Percentiles rank a stretch among this genome's conserved stretches.
These are phyloP conservation scores for Eutrema japonicum DNA, from an alignment of 345 rosid species.

Conservation along the genomic window DNA sequence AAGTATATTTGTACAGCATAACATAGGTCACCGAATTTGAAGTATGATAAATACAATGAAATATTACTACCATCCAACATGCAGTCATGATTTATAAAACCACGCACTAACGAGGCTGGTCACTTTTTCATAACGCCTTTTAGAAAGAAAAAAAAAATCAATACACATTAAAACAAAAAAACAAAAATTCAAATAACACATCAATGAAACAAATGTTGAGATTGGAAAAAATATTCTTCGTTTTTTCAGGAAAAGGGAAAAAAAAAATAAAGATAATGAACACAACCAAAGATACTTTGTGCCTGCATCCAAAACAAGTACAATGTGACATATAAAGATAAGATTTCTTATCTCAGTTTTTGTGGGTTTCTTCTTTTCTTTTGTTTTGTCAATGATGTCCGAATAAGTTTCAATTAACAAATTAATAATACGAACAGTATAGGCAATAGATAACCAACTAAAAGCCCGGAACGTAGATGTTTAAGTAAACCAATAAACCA, in stretches of 20 bases:
- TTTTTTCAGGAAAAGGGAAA: neutral
- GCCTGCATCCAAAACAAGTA: slow-evolving; percentile 39
- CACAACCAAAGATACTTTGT: slow-evolving; percentile 33
- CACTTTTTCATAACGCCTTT: slow-evolving; percentile 1
- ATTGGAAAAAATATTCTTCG: slow-evolving; percentile 36
- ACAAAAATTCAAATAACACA: neutral
- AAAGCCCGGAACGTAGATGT: neutral
- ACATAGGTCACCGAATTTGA: slow-evolving; percentile 22
- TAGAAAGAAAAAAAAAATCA: neutral
- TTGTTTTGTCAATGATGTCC: slow-evolving; percentile 13
- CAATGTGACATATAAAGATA: slow-evolving; percentile 41
- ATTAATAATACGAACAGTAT: neutral
- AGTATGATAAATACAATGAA: slow-evolving; percentile 5
- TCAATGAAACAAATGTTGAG: slow-evolving; percentile 37
- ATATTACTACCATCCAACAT: neutral
- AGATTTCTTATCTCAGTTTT: slow-evolving; percentile 39
- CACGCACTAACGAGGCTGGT: slow-evolving; percentile 1
- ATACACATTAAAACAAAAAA: neutral
- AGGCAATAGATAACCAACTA: neutral
- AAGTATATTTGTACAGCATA: neutral
- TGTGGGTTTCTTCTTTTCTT: slow-evolving; percentile 25
- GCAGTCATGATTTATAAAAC: neutral
- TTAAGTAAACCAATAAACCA: neutral
- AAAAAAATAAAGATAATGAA: slow-evolving; percentile 11
- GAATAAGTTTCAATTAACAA: neutral